A percentile compares a stretch with the other conserved stretches of the same genome.
These are phyloP conservation scores for Pouteria campechiana DNA, from an alignment of 179 eudicot species.

Conservation along the genomic window DNA sequence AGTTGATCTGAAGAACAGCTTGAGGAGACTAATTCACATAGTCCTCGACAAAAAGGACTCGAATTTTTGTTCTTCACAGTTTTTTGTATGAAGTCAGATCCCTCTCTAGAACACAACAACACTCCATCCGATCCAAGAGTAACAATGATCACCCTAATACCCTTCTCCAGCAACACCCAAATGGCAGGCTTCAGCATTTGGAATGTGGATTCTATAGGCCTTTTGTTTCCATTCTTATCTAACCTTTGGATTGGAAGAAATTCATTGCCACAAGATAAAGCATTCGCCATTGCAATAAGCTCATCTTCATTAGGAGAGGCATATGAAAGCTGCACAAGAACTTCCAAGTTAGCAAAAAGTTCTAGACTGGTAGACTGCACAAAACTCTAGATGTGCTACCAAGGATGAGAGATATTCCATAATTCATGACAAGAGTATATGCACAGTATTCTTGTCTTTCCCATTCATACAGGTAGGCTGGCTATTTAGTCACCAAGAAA, in stretches of 20 bases:
- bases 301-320: constrained; percentile 94
- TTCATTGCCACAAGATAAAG: constrained; percentile 27
- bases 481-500: no score
- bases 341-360: no score
- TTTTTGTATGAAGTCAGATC: constrained; percentile 15
- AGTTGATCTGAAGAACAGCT: constrained; percentile 39
- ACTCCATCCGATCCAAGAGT: constrained; percentile 83
- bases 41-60: constrained; percentile 17
- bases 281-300: constrained; percentile 90
- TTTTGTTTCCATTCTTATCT: constrained; percentile 7
- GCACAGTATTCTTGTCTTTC: no score
- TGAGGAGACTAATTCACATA: constrained; percentile 31
- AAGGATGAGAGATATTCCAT: no score
- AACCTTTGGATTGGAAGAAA: constrained; percentile 35
- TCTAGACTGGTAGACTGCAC: not conserved
- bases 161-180: constrained; percentile 53
- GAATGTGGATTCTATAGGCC: constrained; percentile 45
- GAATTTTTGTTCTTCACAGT: constrained; percentile 7
- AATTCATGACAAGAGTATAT: no score
- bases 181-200: constrained; percentile 66
- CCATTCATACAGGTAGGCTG: no score
- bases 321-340: constrained; percentile 74
- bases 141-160: constrained; percentile 56
- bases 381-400: no score
- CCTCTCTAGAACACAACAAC: constrained; percentile 52